These are phyloP conservation scores for Cystobasidium tubakii DNA, from an alignment of 768 basidiomycete genomes.

Conservation along the genomic window DNA sequence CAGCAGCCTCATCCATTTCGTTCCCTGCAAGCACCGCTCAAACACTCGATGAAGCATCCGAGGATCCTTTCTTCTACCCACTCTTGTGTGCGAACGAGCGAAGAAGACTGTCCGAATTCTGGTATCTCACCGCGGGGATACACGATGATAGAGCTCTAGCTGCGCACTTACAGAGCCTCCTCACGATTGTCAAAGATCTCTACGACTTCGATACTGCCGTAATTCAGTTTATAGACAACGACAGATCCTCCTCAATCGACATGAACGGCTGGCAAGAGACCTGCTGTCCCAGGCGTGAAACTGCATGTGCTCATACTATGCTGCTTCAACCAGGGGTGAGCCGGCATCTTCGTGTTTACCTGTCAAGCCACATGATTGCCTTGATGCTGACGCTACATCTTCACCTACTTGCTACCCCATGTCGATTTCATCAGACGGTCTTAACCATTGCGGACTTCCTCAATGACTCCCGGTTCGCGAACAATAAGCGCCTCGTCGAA, in stretches of 20 bases:
- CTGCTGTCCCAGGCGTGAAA: constrained; percentile 14
- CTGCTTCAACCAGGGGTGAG: constrained; percentile 8
- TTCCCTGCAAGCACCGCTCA: neutral
- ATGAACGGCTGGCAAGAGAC: neutral
- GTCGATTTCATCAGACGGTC: too few species aligned
- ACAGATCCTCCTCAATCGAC: neutral
- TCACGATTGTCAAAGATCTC: neutral
- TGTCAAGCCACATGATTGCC: too few species aligned
- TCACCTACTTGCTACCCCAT: too few species aligned
- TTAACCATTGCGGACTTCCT: constrained; percentile 1
- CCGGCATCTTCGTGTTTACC: too few species aligned
- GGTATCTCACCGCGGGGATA: neutral
- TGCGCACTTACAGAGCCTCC: neutral
- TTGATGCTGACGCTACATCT: too few species aligned
- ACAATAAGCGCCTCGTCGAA: neutral
- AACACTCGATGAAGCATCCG: neutral
- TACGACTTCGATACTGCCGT: constrained; percentile 6
- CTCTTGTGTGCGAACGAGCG: neutral
- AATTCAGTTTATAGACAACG: constrained; percentile 2
- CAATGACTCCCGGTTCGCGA: constrained; percentile 5
- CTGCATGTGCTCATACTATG: constrained; percentile 21
- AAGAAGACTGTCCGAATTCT: neutral
- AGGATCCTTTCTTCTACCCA: constrained; percentile 18
- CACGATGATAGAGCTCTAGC: neutral
- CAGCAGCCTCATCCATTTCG: neutral